Conservation (phyloP, 352 stramenopile genomes). For the Aphanomyces euteiches region DNA sequence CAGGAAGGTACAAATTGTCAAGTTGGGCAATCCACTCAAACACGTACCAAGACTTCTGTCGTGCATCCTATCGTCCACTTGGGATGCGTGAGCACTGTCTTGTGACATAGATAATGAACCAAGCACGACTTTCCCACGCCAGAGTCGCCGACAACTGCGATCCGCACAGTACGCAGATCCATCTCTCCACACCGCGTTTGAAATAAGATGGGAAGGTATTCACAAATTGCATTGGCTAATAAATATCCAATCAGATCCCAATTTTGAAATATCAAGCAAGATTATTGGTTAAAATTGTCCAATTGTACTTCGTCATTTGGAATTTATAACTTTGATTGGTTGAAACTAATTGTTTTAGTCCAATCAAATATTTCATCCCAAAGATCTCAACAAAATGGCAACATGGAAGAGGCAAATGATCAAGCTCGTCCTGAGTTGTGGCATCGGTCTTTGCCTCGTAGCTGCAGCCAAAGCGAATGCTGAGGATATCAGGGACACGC, state of each 20-base stretch:
- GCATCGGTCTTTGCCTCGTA: background rate
- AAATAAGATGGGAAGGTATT: too few relatives aligned
- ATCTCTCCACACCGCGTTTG: constrained; percentile 34
- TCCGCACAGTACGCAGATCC: constrained; percentile 67
- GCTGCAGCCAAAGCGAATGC: background rate
- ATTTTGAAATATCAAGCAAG: too few relatives aligned
- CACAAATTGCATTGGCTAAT: too few relatives aligned
- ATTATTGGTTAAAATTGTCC: too few relatives aligned
- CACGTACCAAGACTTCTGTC: constrained; percentile 60
- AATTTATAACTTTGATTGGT: too few relatives aligned
- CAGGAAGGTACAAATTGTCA: background rate
- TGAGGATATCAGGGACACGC: background rate
- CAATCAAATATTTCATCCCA: too few relatives aligned
- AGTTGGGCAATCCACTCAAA: constrained; percentile 3
- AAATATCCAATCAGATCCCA: too few relatives aligned
- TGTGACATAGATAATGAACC: constrained; percentile 55
- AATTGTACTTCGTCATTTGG: too few relatives aligned
- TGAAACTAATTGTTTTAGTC: too few relatives aligned
- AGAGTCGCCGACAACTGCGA: constrained; percentile 81
- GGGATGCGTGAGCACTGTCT: constrained; percentile 33
- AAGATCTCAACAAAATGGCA: too few relatives aligned
- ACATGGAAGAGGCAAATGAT: too few relatives aligned
- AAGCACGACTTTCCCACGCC: constrained; percentile 81
- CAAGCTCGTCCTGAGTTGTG: background rate
- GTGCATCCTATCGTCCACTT: constrained; percentile 80